Evolutionary conservation across 768 basidiomycete genomes (phyloP), one percentile per base, ranked within the genome.

Genomic region (Rhodotorula diobovata): DNA sequence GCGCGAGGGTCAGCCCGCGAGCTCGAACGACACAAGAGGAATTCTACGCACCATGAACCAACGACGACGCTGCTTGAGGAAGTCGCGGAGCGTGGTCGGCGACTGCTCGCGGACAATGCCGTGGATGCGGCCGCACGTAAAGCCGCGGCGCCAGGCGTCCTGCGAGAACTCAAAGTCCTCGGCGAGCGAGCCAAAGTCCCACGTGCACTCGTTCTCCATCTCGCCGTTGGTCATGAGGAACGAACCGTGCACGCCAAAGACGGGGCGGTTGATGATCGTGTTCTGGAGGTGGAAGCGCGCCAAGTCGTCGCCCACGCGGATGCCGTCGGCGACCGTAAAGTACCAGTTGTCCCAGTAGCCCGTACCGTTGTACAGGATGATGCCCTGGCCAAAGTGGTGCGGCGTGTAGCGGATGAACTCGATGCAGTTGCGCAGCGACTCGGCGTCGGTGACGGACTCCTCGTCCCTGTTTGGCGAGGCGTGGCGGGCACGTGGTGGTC

Each of bases 121-220:
- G 76, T 79, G 77, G 46, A 79, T 76, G 28, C 78, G 75, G 39
- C 78, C 78, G 55, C 76, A 78, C 15, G 78, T 79, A 71, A 79
- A 79, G 30, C 78, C 78, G 28, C 76, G 76, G 54, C 77, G 67
- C 78, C 78, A 79, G 35, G 78, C 78, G 68, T 79, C 78, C 71
- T 79, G 78, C 54, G 78, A 79, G 73, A 79, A 79, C 73, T 79
- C 78, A 65, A 79, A 79, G 73, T 79, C 78, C 70, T 79, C 78
- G 61, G 78, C 78, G 64, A 79, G 71, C 45, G 78, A 78, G 54
- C 78, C 78, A 62, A 78, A 79, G 63, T 79, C 78, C 78, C 78
- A 79, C 30, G 78, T 79, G 62, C 77, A 77, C 67, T 79, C 77
- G 66, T 79, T 78, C 69, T 79, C 78, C 75, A 79, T 76, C 72